phyloP scores from a whole-genome alignment of 129 eudicot species.

The Pittosporum tobira region DNA sequence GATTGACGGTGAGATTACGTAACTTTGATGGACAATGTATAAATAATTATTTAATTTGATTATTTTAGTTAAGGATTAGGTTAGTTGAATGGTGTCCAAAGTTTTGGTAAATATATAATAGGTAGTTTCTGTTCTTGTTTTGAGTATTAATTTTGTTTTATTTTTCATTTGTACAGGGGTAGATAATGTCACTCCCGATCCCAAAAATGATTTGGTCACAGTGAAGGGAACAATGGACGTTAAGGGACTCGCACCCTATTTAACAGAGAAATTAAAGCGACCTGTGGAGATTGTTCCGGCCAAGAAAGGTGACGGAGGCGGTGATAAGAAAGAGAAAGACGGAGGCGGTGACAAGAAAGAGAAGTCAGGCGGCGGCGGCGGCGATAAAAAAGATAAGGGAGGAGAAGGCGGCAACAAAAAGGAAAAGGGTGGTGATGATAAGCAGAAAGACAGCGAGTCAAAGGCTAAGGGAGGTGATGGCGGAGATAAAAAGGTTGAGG shows the following conservation, averaged over 20 bases:
- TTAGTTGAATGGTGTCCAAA: conserved; percentile 5
- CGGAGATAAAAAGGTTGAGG: conserved; percentile 34
- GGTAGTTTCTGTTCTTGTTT: not conserved
- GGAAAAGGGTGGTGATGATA: conserved; percentile 13
- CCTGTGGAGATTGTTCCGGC: conserved; percentile 42
- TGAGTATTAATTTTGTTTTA: not conserved
- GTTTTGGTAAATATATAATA: conserved; percentile 1
- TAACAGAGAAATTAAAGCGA: conserved; percentile 41
- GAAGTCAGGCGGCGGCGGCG: conserved; percentile 21
- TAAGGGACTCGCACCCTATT: conserved; percentile 36
- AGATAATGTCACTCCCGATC: conserved; percentile 27
- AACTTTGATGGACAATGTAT: too few species aligned
- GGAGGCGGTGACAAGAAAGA: conserved; percentile 23
- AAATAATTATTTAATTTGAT: not conserved
- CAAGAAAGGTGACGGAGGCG: conserved; percentile 38
- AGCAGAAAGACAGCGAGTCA: conserved; percentile 14
- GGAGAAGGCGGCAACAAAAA: conserved; percentile 14
- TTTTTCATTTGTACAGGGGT: conserved; percentile 32
- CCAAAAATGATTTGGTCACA: conserved; percentile 36
- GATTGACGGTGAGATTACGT: conserved; percentile 28
- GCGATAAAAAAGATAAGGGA: conserved; percentile 20
- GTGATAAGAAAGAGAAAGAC: conserved; percentile 16
- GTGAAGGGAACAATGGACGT: conserved; percentile 51
- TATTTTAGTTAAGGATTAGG: conserved; percentile 4
- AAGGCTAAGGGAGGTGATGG: conserved; percentile 25